Evolutionary conservation across 2,329 filamentous ascomycete species (phyloP).

Genomic region (Pseudocercospora musae): DNA sequence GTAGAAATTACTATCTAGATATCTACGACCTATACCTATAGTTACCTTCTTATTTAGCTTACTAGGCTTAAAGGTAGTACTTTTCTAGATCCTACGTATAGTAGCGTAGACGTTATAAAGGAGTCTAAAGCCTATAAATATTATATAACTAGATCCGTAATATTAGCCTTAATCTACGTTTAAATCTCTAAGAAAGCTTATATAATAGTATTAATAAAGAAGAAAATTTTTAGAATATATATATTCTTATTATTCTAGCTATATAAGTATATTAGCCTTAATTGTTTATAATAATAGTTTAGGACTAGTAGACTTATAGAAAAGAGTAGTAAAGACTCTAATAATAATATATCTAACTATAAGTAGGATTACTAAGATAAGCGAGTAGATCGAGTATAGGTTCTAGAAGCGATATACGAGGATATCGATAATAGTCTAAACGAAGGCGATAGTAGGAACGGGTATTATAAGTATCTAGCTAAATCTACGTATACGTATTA

Average conservation of each 20-base stretch:
- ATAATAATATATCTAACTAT: neutral
- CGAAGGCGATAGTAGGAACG: neutral
- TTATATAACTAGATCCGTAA: neutral
- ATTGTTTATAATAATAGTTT: neutral
- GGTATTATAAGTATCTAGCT: slow-evolving; percentile 2
- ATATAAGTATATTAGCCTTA: neutral
- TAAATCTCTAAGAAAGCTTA: neutral
- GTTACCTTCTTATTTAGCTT: no score
- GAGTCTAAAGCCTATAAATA: neutral
- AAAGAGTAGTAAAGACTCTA: neutral
- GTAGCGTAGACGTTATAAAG: no score
- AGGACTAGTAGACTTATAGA: neutral
- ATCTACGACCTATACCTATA: no score
- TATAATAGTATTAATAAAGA: neutral
- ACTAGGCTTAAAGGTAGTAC: no score
- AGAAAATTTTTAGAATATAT: neutral
- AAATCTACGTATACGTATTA: neutral
- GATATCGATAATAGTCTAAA: slow-evolving; percentile 1
- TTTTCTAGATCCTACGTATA: no score
- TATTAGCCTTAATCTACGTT: neutral
- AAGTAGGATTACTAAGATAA: neutral
- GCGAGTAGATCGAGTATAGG: neutral
- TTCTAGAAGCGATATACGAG: slow-evolving; percentile 1
- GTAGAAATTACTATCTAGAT: no score
- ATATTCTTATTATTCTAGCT: neutral